These are phyloP conservation scores for Colletotrichum sp. DNA, from an alignment of 2,329 filamentous ascomycete genomes.

Conservation along the genomic window DNA sequence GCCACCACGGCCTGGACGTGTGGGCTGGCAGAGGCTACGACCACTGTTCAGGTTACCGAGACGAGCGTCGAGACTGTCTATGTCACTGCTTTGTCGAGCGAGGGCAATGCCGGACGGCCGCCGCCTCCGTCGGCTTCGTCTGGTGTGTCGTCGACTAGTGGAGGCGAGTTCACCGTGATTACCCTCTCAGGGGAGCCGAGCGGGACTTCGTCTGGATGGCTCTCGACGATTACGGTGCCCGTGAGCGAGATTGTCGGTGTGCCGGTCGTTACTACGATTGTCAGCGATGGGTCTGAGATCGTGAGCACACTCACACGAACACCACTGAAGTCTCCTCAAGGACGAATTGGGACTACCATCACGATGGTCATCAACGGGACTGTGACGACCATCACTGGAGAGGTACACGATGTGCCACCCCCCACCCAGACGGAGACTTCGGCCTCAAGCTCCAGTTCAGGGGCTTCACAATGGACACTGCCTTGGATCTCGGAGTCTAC, in stretches of 20 bases:
- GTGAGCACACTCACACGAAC: background rate
- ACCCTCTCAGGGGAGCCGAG: background rate
- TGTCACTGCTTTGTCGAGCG: background rate
- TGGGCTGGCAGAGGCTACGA: background rate
- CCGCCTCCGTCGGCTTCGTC: background rate
- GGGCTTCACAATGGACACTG: background rate
- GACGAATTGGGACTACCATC: background rate
- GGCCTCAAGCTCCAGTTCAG: background rate
- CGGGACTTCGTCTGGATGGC: background rate
- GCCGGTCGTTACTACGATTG: background rate
- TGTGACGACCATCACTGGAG: background rate
- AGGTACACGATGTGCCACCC: background rate
- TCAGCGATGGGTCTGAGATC: background rate
- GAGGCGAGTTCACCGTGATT: background rate
- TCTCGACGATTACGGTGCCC: background rate
- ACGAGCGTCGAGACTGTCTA: background rate
- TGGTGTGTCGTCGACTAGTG: background rate
- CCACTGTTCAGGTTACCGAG: constrained; percentile 3
- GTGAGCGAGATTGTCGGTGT: background rate
- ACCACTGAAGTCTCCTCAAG: background rate
- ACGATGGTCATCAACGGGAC: background rate
- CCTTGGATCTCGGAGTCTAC: background rate
- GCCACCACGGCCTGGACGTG: background rate
- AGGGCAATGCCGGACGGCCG: background rate
- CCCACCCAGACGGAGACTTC: background rate